These are phyloP conservation scores for Talaromyces albobiverticillius DNA, from an alignment of 2,329 filamentous ascomycete genomes.

Conservation along the genomic window DNA sequence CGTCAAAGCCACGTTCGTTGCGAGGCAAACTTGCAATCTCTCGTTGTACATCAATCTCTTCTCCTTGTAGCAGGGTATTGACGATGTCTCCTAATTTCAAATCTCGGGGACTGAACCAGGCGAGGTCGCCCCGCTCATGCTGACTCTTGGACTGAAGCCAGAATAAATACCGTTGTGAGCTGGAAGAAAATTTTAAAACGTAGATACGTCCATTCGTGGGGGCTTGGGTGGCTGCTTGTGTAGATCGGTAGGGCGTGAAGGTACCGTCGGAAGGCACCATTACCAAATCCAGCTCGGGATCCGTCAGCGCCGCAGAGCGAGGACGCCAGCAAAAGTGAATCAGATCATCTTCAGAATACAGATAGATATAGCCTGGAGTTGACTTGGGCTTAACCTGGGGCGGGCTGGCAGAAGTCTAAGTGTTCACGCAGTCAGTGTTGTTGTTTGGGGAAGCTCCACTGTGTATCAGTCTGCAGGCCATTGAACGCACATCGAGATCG, in stretches of 20 bases:
- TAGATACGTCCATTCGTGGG: conserved; percentile 83
- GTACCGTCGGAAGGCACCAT: conserved; percentile 89
- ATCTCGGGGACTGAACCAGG: conserved; percentile 81
- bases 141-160: conserved; percentile 94
- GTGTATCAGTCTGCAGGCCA: neutral
- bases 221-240: conserved; percentile 59
- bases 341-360: conserved; percentile 91
- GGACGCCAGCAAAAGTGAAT: conserved; percentile 97
- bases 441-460: conserved; percentile 8
- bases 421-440: conserved; percentile 5
- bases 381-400: conserved; percentile 70
- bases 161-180: conserved; percentile 87
- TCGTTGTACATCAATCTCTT: conserved; percentile 74
- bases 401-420: conserved; percentile 55
- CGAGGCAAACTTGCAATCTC: conserved; percentile 67
- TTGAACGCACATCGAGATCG: conserved; percentile 70
- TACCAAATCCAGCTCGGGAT: conserved; percentile 81
- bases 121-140: conserved; percentile 64
- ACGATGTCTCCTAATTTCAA: conserved; percentile 85
- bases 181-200: conserved; percentile 88
- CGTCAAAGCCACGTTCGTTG: conserved; percentile 43
- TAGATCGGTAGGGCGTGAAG: conserved; percentile 75
- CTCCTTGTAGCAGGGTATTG: conserved; percentile 78
- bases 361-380: conserved; percentile 82
- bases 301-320: conserved; percentile 65